These are phyloP conservation scores for Spergularia azorica DNA, from an alignment of 179 eudicot species.

Conservation along the genomic window DNA sequence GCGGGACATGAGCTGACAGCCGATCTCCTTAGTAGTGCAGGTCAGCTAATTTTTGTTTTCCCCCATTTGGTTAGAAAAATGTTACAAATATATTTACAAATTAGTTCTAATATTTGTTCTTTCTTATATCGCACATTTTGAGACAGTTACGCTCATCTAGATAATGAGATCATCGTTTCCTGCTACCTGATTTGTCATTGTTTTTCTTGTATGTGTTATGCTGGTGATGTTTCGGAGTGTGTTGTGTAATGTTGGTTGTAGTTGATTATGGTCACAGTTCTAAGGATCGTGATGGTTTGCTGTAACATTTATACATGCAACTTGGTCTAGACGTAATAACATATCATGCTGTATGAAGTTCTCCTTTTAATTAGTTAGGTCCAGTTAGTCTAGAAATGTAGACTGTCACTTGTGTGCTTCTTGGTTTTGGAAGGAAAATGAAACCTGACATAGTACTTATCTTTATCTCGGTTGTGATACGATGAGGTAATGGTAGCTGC, in stretches of 20 bases:
- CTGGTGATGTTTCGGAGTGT: neutral
- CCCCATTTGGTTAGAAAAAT: neutral
- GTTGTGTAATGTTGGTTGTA: neutral
- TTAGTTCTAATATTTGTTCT: no score
- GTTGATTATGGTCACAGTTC: neutral
- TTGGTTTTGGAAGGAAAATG: neutral
- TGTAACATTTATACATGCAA: neutral
- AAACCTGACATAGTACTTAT: no score
- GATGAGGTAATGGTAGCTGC: neutral
- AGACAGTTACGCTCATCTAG: neutral
- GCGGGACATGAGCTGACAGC: conserved; percentile 64
- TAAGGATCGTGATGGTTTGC: neutral
- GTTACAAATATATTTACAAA: no score
- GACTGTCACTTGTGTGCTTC: neutral
- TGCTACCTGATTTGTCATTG: neutral
- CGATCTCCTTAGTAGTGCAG: conserved; percentile 53
- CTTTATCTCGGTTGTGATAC: conserved; percentile 4
- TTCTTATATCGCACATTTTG: no score
- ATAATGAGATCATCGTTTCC: neutral
- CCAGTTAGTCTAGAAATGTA: neutral
- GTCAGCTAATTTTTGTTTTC: conserved; percentile 32
- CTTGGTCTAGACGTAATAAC: neutral
- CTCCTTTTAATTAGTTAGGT: neutral
- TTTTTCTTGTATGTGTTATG: neutral
- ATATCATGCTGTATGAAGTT: no score